A percentile compares a stretch with the other conserved stretches of the same genome.
Evolutionary conservation across 139 green algal genomes (phyloP).

Genomic region (Coccomyxa sp.): DNA sequence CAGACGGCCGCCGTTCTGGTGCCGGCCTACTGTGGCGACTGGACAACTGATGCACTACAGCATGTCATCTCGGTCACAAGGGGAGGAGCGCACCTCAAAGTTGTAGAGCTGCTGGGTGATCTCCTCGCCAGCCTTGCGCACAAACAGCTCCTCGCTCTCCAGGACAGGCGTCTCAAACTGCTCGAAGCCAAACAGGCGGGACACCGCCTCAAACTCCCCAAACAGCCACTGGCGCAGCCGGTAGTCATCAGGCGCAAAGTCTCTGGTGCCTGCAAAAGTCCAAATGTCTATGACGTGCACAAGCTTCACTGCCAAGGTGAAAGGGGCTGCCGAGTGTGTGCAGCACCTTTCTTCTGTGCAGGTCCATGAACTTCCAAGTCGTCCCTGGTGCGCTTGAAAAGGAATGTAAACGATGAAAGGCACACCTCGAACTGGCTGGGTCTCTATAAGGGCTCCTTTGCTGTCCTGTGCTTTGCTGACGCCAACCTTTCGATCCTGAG

Average conservation of each 20-base stretch:
- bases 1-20: not conserved
- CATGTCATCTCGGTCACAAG: not conserved
- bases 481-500: slow-evolving; percentile 32
- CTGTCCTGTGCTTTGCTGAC: slow-evolving; percentile 1
- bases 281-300: not conserved
- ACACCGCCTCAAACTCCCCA: slow-evolving; percentile 67
- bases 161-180: slow-evolving; percentile 93
- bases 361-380: too few relatives aligned
- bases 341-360: not conserved
- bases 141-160: slow-evolving; percentile 95
- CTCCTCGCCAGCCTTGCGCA: slow-evolving; percentile 96
- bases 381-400: not conserved
- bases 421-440: slow-evolving; percentile 42
- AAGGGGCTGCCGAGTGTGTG: not conserved
- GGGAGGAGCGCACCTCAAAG: slow-evolving; percentile 68
- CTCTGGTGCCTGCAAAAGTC: slow-evolving; percentile 69
- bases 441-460: slow-evolving; percentile 42
- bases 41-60: too few relatives aligned
- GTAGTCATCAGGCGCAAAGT: slow-evolving; percentile 96
- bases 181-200: slow-evolving; percentile 83
- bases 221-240: slow-evolving; percentile 93
- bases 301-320: not conserved
- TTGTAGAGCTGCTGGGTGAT: slow-evolving; percentile 98
- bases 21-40: too few relatives aligned
- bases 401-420: not conserved